Conservation (phyloP, 1,284 basidiomycete species). For the Trichosporon ovoides region DNA sequence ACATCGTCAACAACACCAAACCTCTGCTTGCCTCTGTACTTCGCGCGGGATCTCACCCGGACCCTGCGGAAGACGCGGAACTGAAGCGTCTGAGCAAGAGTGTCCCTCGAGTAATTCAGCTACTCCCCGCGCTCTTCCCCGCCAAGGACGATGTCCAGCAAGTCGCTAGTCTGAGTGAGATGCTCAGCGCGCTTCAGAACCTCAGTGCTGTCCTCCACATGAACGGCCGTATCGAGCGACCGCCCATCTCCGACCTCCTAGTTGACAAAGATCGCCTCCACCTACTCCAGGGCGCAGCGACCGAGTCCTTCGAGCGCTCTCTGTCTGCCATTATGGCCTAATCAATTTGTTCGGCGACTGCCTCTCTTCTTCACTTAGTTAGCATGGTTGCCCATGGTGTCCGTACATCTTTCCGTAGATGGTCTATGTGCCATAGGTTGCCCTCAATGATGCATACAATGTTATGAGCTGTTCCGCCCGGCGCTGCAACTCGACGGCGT, state of each 20-base stretch:
- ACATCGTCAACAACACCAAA: conserved; percentile 30
- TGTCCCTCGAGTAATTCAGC: conserved; percentile 62
- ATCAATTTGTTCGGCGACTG: not conserved
- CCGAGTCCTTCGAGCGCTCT: conserved; percentile 34
- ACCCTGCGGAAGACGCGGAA: conserved; percentile 49
- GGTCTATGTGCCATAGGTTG: conserved; percentile 5
- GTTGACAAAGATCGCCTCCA: conserved; percentile 44
- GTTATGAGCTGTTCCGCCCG: not conserved
- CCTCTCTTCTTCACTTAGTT: not conserved
- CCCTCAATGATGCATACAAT: conserved; percentile 5
- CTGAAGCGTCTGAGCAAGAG: conserved; percentile 59
- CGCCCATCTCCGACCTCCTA: conserved; percentile 30
- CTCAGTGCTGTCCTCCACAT: conserved; percentile 28
- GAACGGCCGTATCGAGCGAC: conserved; percentile 32
- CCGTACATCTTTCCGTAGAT: conserved; percentile 4
- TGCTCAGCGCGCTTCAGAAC: conserved; percentile 37
- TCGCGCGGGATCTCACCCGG: conserved; percentile 21
- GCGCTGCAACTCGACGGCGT: not conserved
- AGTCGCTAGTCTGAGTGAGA: conserved; percentile 36
- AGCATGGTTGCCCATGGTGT: conserved; percentile 7
- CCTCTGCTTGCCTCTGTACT: conserved; percentile 31
- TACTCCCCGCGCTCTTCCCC: conserved; percentile 62
- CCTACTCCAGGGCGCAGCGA: conserved; percentile 38
- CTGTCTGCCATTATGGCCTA: conserved; percentile 15
- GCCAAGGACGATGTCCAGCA: conserved; percentile 34